Conservation (phyloP, 2,329 filamentous ascomycete genomes). For the Coleophoma cylindrospora region DNA sequence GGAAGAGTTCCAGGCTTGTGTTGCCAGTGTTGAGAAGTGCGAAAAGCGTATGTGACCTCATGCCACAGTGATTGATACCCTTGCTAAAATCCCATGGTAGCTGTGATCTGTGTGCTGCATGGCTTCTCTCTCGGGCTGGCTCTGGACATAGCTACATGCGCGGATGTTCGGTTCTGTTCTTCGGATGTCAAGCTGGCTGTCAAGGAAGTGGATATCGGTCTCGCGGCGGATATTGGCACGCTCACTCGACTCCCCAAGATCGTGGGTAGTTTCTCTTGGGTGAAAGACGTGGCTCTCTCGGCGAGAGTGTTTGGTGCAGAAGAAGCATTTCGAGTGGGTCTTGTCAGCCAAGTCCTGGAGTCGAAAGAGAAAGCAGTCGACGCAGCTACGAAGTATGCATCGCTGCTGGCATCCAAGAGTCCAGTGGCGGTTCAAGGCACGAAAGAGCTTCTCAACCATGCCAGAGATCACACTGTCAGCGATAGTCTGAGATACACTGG, state of each 20-base stretch:
- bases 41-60: constrained; percentile 65
- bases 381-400: constrained; percentile 58
- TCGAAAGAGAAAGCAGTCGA: constrained; percentile 59
- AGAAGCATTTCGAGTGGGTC: constrained; percentile 66
- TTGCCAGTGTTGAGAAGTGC: constrained; percentile 74
- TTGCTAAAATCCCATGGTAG: constrained; percentile 30
- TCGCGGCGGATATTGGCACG: constrained; percentile 76
- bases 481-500: constrained; percentile 81
- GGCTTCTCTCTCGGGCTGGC: constrained; percentile 73
- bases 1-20: constrained; percentile 72
- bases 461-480: constrained; percentile 69
- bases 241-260: constrained; percentile 68
- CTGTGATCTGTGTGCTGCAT: constrained; percentile 78
- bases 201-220: constrained; percentile 78
- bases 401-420: constrained; percentile 70
- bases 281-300: constrained; percentile 72
- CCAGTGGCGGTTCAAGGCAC: constrained; percentile 84
- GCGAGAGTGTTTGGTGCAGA: constrained; percentile 64
- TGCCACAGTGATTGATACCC: neutral
- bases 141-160: constrained; percentile 66
- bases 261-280: constrained; percentile 67
- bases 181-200: constrained; percentile 59
- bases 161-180: constrained; percentile 65
- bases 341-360: constrained; percentile 61
- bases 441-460: constrained; percentile 81